Evolutionary conservation across 139 green algal species (phyloP).

Genomic region (Coelastrella sp.): DNA sequence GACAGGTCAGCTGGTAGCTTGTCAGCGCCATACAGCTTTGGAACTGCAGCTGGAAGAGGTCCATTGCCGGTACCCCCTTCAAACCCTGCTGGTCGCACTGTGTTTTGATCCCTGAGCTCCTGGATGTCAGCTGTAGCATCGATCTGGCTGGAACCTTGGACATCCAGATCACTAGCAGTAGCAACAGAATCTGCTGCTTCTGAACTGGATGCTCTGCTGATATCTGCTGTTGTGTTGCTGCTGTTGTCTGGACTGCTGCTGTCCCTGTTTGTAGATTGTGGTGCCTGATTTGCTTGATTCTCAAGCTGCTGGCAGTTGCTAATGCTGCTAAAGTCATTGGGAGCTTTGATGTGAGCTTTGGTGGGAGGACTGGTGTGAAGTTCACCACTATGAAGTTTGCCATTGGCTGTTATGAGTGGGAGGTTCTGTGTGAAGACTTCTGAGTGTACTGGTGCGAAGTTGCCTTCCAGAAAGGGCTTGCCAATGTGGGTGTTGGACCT

Average conservation of each 20-base stretch:
- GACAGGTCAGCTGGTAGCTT: constrained; percentile 44
- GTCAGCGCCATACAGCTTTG: constrained; percentile 36
- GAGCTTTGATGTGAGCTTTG: no score
- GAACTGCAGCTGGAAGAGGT: neutral
- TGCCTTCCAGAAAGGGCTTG: constrained; percentile 14
- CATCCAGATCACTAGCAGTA: neutral
- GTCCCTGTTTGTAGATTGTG: neutral
- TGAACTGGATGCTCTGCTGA: neutral
- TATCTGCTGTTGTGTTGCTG: neutral
- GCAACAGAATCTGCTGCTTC: no score
- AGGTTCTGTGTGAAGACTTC: constrained; percentile 13
- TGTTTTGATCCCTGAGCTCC: neutral
- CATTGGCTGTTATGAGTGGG: neutral
- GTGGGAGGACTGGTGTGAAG: no score
- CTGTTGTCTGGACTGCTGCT: neutral
- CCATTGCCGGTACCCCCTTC: neutral
- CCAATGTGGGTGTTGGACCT: neutral
- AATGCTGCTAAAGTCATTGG: no score
- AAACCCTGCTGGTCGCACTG: neutral
- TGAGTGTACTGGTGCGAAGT: constrained; percentile 3
- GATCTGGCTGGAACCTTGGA: neutral
- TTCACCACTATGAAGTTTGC: no score
- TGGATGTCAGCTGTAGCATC: neutral
- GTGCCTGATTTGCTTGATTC: neutral
- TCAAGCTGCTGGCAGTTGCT: neutral